A percentile compares a stretch with the other conserved stretches of the same genome.
phyloP scores from a whole-genome alignment of 176 grass and related monocot species.

The Paspalum vaginatum region DNA sequence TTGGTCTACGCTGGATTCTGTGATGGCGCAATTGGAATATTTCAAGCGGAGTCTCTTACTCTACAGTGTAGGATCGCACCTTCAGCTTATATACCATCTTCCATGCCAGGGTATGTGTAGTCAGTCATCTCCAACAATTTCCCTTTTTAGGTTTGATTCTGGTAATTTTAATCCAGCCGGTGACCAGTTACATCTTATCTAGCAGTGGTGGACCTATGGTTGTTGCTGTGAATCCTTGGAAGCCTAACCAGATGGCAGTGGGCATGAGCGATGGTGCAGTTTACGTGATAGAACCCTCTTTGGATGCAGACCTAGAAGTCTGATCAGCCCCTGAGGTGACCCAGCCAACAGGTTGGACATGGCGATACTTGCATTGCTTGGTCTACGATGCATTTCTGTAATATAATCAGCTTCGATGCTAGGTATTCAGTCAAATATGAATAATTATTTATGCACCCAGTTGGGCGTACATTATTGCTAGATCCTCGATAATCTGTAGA shows the following conservation, averaged over 20 bases:
- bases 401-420: too few species aligned
- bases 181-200: not conserved
- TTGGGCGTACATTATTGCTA: too few species aligned
- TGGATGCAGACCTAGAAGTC: slow-evolving; percentile 24
- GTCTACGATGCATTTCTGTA: too few species aligned
- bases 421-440: too few species aligned
- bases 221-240: slow-evolving; percentile 45
- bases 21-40: slow-evolving; percentile 74
- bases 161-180: not conserved
- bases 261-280: slow-evolving; percentile 56
- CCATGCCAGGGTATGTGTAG: slow-evolving; percentile 57
- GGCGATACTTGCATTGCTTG: too few species aligned
- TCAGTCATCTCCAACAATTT: not conserved
- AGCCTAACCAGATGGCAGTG: slow-evolving; percentile 64
- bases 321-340: too few species aligned
- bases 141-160: not conserved
- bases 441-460: too few species aligned
- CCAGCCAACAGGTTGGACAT: too few species aligned
- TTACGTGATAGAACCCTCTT: slow-evolving; percentile 57
- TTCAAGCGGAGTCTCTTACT: slow-evolving; percentile 68
- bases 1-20: slow-evolving; percentile 36
- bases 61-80: slow-evolving; percentile 70
- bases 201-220: slow-evolving; percentile 45
- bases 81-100: slow-evolving; percentile 69
- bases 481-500: too few species aligned